phyloP scores from a whole-genome alignment of 257 asterid species.

The Solanum sejunctum region DNA sequence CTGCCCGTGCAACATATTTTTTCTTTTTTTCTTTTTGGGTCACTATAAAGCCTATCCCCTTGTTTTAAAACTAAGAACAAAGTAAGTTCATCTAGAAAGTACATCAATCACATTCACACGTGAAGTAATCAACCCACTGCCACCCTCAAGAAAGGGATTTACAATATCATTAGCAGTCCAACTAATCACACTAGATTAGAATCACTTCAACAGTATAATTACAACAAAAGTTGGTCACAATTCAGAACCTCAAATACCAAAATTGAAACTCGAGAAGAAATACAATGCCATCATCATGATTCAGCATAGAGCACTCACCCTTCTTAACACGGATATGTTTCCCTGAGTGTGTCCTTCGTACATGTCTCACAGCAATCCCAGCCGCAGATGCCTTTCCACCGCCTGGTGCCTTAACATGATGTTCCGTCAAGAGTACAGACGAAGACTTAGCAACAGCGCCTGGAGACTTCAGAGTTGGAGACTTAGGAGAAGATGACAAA shows the following conservation, averaged over 20 bases:
- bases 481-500: conserved; percentile 54
- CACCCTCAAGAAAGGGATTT: not conserved
- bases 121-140: not conserved
- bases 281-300: not conserved
- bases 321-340: conserved; percentile 62
- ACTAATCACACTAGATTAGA: not conserved
- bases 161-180: not conserved
- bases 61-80: not conserved
- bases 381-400: conserved; percentile 53
- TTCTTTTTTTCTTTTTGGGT: not conserved
- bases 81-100: not conserved
- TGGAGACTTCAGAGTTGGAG: conserved; percentile 44
- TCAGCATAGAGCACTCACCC: conserved; percentile 30
- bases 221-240: not conserved
- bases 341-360: conserved; percentile 78
- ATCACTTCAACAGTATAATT: not conserved
- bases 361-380: conserved; percentile 58
- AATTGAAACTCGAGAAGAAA: not conserved
- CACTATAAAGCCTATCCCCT: not conserved
- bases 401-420: conserved; percentile 55
- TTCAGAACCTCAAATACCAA: not conserved
- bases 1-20: not conserved
- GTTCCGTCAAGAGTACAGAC: conserved; percentile 29
- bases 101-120: not conserved
- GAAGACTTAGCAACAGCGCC: conserved; percentile 14